Conservation (phyloP, 306 rosid species). For the Nissolia schottii region DNA sequence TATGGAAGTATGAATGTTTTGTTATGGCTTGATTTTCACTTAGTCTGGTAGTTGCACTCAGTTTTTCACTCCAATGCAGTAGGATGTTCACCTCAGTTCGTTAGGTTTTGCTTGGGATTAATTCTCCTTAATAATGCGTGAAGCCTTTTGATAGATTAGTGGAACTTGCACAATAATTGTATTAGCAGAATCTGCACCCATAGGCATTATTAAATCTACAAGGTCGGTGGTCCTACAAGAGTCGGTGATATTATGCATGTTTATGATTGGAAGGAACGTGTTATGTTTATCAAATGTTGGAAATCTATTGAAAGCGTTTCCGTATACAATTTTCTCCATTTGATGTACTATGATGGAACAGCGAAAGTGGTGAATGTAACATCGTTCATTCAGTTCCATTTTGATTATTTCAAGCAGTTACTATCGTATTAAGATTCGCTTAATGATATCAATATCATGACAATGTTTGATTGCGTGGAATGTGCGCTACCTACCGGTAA, state of each 20-base stretch:
- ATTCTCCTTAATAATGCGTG: neutral
- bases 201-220: neutral
- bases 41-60: slow-evolving; percentile 7
- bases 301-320: neutral
- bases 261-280: slow-evolving; percentile 1
- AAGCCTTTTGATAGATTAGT: neutral
- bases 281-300: neutral
- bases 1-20: slow-evolving; percentile 10
- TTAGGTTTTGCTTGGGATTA: neutral
- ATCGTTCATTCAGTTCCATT: neutral
- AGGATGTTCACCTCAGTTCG: neutral
- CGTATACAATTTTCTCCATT: neutral
- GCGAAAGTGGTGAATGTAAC: neutral
- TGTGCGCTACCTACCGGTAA: neutral
- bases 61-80: neutral
- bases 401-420: neutral
- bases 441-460: neutral
- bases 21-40: neutral
- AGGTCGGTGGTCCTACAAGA: neutral
- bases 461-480: neutral
- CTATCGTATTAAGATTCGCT: neutral
- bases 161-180: neutral
- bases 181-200: neutral
- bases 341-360: no score
- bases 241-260: neutral